These are phyloP conservation scores for Pseudogymnoascus destructans DNA, from an alignment of 2,329 filamentous ascomycete species.

Conservation along the genomic window DNA sequence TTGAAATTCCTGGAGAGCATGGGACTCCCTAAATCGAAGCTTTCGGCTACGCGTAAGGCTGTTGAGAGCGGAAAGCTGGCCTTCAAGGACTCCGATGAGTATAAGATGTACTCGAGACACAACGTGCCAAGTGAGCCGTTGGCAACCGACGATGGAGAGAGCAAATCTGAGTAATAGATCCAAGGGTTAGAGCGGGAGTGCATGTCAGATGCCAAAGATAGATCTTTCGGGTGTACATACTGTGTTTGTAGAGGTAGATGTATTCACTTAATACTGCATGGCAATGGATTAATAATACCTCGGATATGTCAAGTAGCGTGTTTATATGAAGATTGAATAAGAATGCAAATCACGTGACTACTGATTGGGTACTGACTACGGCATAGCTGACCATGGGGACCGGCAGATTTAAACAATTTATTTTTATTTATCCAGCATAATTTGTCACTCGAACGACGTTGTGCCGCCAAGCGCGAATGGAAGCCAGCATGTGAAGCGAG, in stretches of 20 bases:
- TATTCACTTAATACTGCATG: constrained; percentile 5
- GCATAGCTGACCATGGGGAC: not conserved
- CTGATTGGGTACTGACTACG: not conserved
- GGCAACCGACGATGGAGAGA: not conserved
- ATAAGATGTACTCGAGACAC: constrained; percentile 49
- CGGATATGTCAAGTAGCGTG: not conserved
- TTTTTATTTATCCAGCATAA: not conserved
- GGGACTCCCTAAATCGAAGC: constrained; percentile 49
- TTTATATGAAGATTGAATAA: not conserved
- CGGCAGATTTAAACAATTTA: not conserved
- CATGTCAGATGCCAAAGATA: not conserved
- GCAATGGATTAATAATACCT: constrained; percentile 4
- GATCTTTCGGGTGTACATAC: constrained; percentile 3
- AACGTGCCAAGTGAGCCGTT: constrained; percentile 33
- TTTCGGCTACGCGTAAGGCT: constrained; percentile 43
- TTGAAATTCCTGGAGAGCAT: constrained; percentile 50
- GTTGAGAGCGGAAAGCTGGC: constrained; percentile 48
- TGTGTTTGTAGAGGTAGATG: not conserved
- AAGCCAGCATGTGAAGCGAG: constrained; percentile 1
- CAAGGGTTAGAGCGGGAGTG: not conserved
- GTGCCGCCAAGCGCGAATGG: not conserved
- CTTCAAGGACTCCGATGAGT: constrained; percentile 43
- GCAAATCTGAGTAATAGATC: not conserved
- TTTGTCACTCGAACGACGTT: not conserved
- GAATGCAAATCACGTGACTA: not conserved